Evolutionary conservation across 164 flowering plant species (phyloP).

Genomic region (Berberis thunbergii): DNA sequence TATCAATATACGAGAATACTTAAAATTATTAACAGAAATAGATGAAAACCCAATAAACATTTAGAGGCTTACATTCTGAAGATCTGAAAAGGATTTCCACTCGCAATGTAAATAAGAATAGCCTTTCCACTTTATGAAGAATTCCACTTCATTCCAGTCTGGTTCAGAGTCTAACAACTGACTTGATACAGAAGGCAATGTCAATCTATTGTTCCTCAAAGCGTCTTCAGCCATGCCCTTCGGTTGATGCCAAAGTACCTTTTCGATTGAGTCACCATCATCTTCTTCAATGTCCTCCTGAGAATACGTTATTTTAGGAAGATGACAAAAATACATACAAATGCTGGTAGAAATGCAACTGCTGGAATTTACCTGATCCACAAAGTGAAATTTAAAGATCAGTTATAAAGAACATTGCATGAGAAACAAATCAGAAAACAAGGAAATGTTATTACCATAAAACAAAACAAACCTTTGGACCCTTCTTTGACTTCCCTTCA

Average conservation of each 20-base stretch:
- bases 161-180: constrained; percentile 71
- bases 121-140: constrained; percentile 96
- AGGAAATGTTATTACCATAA: neutral
- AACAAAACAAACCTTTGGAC: constrained; percentile 48
- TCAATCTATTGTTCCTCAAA: constrained; percentile 44
- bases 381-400: too few relatives aligned
- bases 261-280: constrained; percentile 84
- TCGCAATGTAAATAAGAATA: constrained; percentile 95
- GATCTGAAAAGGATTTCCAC: constrained; percentile 82
- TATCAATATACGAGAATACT: too few relatives aligned
- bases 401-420: too few relatives aligned
- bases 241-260: constrained; percentile 94
- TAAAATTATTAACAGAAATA: neutral
- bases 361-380: too few relatives aligned
- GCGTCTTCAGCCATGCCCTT: constrained; percentile 89
- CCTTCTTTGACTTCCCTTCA: constrained; percentile 59
- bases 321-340: neutral
- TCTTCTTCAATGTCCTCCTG: constrained; percentile 93
- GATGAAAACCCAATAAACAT: neutral
- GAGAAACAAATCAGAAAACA: neutral
- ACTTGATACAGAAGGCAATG: constrained; percentile 60
- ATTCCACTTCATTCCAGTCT: constrained; percentile 88
- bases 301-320: constrained; percentile 7
- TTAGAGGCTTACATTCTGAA: constrained; percentile 67
- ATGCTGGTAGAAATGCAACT: too few relatives aligned